These are phyloP conservation scores for Polysphondylium violaceum DNA, from an alignment of 78 protist species.

Conservation along the genomic window DNA sequence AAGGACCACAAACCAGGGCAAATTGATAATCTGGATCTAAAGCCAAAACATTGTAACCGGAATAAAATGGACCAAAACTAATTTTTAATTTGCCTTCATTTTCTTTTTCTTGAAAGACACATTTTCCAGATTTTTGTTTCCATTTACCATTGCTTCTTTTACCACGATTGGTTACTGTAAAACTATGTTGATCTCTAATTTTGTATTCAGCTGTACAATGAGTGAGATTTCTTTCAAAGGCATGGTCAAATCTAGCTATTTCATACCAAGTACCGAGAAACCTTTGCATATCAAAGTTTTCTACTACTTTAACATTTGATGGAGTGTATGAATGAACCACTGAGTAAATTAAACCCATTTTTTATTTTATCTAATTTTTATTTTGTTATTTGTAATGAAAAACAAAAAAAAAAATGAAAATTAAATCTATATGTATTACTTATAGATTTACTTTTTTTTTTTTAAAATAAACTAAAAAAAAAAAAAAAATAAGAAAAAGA, in stretches of 20 bases:
- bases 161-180: background rate
- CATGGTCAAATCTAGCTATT: background rate
- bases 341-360: background rate
- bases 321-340: background rate
- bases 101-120: background rate
- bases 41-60: constrained; percentile 3
- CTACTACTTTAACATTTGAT: background rate
- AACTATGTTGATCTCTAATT: background rate
- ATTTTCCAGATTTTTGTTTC: background rate
- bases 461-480: no score
- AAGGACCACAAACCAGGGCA: background rate
- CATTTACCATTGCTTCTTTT: background rate
- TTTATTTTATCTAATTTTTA: background rate
- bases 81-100: background rate
- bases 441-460: background rate
- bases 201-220: background rate
- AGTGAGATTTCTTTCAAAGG: background rate
- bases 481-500: no score
- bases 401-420: background rate
- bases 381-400: background rate
- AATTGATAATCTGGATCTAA: background rate
- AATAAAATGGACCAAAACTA: constrained; percentile 3
- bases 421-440: background rate
- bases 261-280: constrained; percentile 24
- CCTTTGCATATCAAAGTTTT: background rate